Evolutionary conservation across 2,329 filamentous ascomycete species (phyloP).

Genomic region (Colletotrichum chrysophilum): DNA sequence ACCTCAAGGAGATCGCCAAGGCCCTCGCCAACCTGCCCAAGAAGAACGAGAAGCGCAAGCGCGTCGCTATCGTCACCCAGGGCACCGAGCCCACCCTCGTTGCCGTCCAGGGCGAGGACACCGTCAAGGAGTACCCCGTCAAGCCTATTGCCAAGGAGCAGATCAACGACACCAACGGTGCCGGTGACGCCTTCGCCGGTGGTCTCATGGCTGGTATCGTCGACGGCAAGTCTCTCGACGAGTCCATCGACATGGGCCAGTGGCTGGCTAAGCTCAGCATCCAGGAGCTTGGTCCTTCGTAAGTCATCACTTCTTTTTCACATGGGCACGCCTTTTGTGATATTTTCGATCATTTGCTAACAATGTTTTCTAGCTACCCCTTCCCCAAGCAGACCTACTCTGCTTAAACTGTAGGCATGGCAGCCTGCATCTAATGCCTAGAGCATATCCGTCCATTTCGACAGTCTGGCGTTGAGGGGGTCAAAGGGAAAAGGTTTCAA

Average conservation of each 20-base stretch:
- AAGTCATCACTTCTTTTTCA: constrained; percentile 50
- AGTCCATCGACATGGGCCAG: constrained; percentile 88
- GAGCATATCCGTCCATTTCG: constrained; percentile 16
- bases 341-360: constrained; percentile 15
- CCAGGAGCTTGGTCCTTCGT: constrained; percentile 94
- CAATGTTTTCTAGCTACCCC: constrained; percentile 64
- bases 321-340: not conserved
- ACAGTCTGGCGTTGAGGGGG: constrained; percentile 47
- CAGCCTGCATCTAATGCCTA: constrained; percentile 21
- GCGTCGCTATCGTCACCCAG: constrained; percentile 92
- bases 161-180: constrained; percentile 97
- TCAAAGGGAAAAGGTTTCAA: constrained; percentile 56
- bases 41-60: constrained; percentile 84
- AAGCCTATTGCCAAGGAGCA: constrained; percentile 76
- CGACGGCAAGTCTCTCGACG: constrained; percentile 79
- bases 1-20: constrained; percentile 85
- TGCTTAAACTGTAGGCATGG: constrained; percentile 38
- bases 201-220: constrained; percentile 91
- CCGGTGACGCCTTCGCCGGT: constrained; percentile 95
- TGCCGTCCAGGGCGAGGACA: constrained; percentile 73
- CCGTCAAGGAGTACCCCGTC: constrained; percentile 80
- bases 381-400: constrained; percentile 82
- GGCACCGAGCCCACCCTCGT: constrained; percentile 91
- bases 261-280: constrained; percentile 96
- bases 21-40: constrained; percentile 88